Evolutionary conservation across 1,284 basidiomycete species (phyloP), one percentile per base, ranked within the genome.

Genomic region (Amylostereum areolatum): DNA sequence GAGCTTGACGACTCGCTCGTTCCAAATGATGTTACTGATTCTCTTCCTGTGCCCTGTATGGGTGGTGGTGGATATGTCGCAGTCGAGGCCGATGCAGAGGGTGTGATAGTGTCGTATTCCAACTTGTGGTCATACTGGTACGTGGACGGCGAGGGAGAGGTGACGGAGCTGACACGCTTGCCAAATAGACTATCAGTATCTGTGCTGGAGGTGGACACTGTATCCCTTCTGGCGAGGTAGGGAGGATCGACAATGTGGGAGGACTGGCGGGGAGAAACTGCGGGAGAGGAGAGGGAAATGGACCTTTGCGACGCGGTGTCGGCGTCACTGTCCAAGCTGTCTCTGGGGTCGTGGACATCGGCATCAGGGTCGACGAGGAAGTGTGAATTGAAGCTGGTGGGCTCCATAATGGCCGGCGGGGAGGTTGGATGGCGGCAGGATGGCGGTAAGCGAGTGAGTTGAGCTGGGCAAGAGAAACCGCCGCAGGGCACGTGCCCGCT

Each of bases 231-330:
- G n/a, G n/a, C n/a, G n/a, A n/a, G n/a, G n/a, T n/a, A n/a, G n/a
- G 54, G n/a, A 62, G 47, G 65, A 56, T 48, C 62, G 64, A 46
- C 62, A 49, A 52, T 56, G 50, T 47, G 57, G 50, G 52, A 55
- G 49, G 70, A 73, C 54, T 69, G 66, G 46, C 72, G 61, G 25
- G 70, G 68, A 35, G 80, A 81, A 51, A 51, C 58, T 28, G 73
- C 56, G 32, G 84, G 75, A 3, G 85, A 86, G 40, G 81, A 83
- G 39, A 89, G 78, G 11, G 85, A 77, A 49, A 89, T 84, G 2
- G 86, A 89, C 39, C 76, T 78, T 55, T 86, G 83, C 5, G 85
- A 88, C n/a, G 85, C 85, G n/a, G 84, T 87, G 58, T 89, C 87
- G 51, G 74, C 79, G 54, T 85, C 83, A 46, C 56, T 50, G 32